Evolutionary conservation across 169 alveolate genomes (phyloP), one percentile per base, ranked within the genome.

Genomic region (Babesia divergens): DNA sequence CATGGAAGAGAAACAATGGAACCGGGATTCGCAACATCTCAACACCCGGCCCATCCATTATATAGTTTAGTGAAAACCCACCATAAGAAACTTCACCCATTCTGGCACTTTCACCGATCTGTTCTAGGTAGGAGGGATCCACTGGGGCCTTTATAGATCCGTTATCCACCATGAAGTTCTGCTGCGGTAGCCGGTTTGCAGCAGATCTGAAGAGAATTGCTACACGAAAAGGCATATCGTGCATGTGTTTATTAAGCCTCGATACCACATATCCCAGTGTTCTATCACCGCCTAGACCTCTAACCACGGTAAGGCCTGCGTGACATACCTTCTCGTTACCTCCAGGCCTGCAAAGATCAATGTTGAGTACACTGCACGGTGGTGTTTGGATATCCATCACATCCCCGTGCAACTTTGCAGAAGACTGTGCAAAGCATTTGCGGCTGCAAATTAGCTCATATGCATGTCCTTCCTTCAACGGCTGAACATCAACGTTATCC

Each of bases 11-110:
- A n/a, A n/a, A n/a, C n/a, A n/a, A n/a, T n/a, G n/a, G n/a, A n/a
- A n/a, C n/a, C n/a, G n/a, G n/a, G n/a, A n/a, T n/a, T n/a, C n/a
- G 37, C 28, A 22, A 40, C 40, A 11, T 54, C 74, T 16, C 20
- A 24, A 4, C 79, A 44, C 58, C 58, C 77, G 29, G 47, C 2
- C 18, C 53, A 40, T 79, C 81, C 53, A 2, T 79, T 79, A 58
- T 31, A 5, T 20, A n/a, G 7, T 22, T 16, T n/a, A n/a, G n/a
- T 68, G 20, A 50, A 9, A 24, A 8, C 26, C 7, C 20, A 37
- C 66, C 66, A n/a, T 65, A 74, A 2, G 77, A 49, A 3, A 66
- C 64, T n/a, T 66, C 77, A 1, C 77, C 77, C 64, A 66, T 66
- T 8, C 55, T 7, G 20, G 77, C 46, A 50, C 47, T 62, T 42